Percentiles rank a stretch among this genome's conserved stretches.
These are phyloP conservation scores for Kuraishia floccosa DNA, from an alignment of 805 yeast genomes.

Conservation along the genomic window DNA sequence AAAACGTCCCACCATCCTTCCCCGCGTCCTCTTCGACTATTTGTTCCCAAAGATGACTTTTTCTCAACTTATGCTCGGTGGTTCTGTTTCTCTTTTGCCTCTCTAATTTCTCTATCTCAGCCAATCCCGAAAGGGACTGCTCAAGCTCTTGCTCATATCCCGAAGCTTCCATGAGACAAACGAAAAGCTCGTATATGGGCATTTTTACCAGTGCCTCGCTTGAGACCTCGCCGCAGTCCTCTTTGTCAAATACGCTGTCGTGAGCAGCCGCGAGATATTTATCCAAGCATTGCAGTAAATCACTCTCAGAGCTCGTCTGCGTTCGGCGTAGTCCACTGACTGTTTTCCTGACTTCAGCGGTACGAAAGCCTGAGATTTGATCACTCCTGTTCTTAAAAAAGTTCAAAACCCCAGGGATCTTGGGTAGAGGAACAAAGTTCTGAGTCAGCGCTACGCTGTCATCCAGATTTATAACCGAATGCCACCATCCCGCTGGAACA, in stretches of 20 bases:
- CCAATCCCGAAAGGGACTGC: constrained; percentile 21
- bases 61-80: too few relatives aligned
- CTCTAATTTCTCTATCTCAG: constrained; percentile 7
- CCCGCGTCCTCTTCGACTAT: too few relatives aligned
- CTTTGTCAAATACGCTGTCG: constrained; percentile 23
- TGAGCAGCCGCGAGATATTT: not conserved
- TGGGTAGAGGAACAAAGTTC: constrained; percentile 68
- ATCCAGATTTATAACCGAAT: constrained; percentile 75
- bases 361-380: constrained; percentile 75
- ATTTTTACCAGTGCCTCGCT: constrained; percentile 19
- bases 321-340: constrained; percentile 20
- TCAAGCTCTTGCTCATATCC: constrained; percentile 21
- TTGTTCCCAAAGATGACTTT: too few relatives aligned
- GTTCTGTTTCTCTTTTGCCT: too few relatives aligned
- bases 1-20: too few relatives aligned
- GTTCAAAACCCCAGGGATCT: constrained; percentile 47
- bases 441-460: constrained; percentile 83
- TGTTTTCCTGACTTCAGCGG: constrained; percentile 32
- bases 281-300: too few relatives aligned
- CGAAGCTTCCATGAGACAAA: constrained; percentile 30
- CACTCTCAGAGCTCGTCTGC: too few relatives aligned
- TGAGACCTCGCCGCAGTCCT: constrained; percentile 53
- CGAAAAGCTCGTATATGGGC: constrained; percentile 56
- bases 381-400: constrained; percentile 57
- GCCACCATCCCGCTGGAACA: constrained; percentile 99